Evolutionary conservation across 225 moss, liverwort and hornwort species (phyloP).

Genomic region (Pseudoscleropodium purum): DNA sequence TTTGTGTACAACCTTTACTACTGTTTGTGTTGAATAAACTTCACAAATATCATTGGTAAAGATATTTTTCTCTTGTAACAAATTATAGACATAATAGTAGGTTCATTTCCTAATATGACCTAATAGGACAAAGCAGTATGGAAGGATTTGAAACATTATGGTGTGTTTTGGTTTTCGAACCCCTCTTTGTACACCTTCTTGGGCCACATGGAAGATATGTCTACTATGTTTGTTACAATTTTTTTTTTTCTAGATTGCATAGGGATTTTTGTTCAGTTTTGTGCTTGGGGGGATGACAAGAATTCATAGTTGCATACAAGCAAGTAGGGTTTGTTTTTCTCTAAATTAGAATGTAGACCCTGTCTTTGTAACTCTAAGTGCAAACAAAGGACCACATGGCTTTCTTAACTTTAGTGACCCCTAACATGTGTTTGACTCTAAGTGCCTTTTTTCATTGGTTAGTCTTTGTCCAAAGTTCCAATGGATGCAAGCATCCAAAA

Average conservation of each 20-base stretch:
- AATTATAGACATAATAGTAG: not conserved
- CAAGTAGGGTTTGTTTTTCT: accelerated
- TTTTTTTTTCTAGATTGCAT: not conserved
- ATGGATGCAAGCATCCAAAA: accelerated
- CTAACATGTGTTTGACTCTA: accelerated
- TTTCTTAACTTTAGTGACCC: not conserved
- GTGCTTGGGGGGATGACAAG: not conserved
- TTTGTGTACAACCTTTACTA: not conserved
- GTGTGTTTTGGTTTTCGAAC: accelerated
- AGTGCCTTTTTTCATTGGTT: not conserved
- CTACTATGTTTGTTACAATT: not conserved
- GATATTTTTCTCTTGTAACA: not conserved
- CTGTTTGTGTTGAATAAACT: not conserved
- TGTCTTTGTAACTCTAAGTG: too few species aligned
- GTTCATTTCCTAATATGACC: not conserved
- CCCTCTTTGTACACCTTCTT: not conserved
- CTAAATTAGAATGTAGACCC: not conserved
- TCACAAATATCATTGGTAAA: not conserved
- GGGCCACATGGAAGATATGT: not conserved
- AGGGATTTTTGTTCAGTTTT: not conserved
- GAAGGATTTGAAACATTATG: not conserved
- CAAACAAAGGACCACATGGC: not conserved
- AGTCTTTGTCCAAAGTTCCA: not conserved
- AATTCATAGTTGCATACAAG: not conserved
- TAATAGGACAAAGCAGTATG: not conserved